These are phyloP conservation scores for Bolboschoenoplectus hybrid DNA, from an alignment of 202 grass and related monocot genomes.

Conservation along the genomic window DNA sequence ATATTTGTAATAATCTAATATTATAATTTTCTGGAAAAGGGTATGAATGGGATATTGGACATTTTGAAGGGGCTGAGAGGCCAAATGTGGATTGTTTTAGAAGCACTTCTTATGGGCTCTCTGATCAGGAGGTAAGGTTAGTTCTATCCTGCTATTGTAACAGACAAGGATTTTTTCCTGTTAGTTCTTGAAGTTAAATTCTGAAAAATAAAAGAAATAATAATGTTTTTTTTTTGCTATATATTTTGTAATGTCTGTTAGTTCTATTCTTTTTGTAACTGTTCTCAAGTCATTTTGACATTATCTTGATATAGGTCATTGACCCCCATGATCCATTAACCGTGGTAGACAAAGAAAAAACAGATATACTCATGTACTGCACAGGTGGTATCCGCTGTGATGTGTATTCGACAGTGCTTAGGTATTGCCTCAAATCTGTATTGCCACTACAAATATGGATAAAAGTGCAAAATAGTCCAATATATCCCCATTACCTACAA, in stretches of 20 bases:
- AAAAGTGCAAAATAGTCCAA: not conserved
- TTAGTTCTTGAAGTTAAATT: not conserved
- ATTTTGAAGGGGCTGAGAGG: constrained; percentile 88
- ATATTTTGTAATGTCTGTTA: not conserved
- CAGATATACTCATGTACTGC: constrained; percentile 95
- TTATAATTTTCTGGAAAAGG: constrained; percentile 46
- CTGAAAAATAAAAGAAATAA: constrained; percentile 5
- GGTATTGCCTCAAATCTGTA: constrained; percentile 43
- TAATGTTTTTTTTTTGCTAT: not conserved
- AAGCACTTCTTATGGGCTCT: constrained; percentile 90
- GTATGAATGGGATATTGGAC: constrained; percentile 98
- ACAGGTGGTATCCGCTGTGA: constrained; percentile 92
- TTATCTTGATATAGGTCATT: constrained; percentile 43
- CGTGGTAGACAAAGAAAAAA: constrained; percentile 66
- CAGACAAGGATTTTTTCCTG: not conserved
- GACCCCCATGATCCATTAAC: constrained; percentile 60
- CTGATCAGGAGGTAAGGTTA: constrained; percentile 62
- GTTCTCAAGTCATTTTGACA: constrained; percentile 2
- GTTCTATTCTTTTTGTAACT: not conserved
- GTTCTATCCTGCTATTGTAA: not conserved
- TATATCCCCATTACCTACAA: not conserved
- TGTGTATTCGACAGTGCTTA: constrained; percentile 87
- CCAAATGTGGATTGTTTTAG: constrained; percentile 95
- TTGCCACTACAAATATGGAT: not conserved
- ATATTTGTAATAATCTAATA: constrained; percentile 1